Conservation (phyloP, 768 basidiomycete genomes). For the Tylopilus cervinicoccineus region DNA sequence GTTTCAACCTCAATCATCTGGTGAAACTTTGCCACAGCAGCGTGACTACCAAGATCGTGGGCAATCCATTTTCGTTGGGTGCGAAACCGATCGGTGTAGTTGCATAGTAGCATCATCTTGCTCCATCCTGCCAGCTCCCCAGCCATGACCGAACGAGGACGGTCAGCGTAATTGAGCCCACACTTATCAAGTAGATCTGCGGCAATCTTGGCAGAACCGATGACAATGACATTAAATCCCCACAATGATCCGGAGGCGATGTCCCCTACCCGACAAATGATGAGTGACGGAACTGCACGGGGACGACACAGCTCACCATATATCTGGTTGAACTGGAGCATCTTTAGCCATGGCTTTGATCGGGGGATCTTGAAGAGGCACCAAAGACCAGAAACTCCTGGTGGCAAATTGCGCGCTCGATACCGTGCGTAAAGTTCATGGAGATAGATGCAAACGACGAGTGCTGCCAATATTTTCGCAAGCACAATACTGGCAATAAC, state of each 20-base stretch:
- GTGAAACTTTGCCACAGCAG: conserved; percentile 9
- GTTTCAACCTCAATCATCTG: conserved; percentile 18
- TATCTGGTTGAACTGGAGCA: conserved; percentile 7
- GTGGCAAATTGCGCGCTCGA: conserved; percentile 8
- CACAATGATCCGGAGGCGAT: conserved; percentile 9
- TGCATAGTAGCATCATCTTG: conserved; percentile 16
- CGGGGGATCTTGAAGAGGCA: conserved; percentile 9
- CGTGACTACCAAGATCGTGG: conserved; percentile 8
- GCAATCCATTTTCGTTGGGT: conserved; percentile 18
- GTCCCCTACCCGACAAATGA: conserved; percentile 3
- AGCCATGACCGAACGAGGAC: conserved; percentile 17
- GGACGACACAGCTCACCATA: conserved; percentile 5
- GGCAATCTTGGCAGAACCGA: conserved; percentile 40
- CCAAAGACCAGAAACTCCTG: conserved; percentile 12
- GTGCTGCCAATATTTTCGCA: neutral
- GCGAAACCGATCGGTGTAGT: conserved; percentile 14
- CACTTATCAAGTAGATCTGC: conserved; percentile 46
- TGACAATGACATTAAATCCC: conserved; percentile 36
- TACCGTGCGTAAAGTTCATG: conserved; percentile 1
- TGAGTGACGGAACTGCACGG: neutral
- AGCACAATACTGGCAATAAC: neutral
- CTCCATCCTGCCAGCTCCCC: conserved; percentile 21
- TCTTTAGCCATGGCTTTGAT: conserved; percentile 10
- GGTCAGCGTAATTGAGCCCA: conserved; percentile 38
- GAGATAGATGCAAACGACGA: neutral